These are phyloP conservation scores for Penicillium tannophilum DNA, from an alignment of 495 filamentous ascomycete genomes.

Conservation along the genomic window DNA sequence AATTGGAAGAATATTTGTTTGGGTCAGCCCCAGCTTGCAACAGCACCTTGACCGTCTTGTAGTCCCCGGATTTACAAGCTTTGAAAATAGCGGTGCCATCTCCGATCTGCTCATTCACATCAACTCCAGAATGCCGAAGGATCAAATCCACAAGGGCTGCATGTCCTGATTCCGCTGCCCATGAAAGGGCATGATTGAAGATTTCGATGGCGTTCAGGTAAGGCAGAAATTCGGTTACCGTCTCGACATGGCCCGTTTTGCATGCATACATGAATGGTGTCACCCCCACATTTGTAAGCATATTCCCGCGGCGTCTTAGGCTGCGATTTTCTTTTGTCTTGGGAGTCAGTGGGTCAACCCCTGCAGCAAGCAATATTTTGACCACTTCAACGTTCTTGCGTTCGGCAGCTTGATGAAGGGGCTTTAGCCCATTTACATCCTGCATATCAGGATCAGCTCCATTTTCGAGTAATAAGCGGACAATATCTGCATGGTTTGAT, in stretches of 20 bases:
- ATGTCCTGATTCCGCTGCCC: conserved; percentile 16
- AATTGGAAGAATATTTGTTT: too few species aligned
- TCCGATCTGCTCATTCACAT: conserved; percentile 14
- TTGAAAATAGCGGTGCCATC: conserved; percentile 16
- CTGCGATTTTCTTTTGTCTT: conserved; percentile 24
- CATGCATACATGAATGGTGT: conserved; percentile 4
- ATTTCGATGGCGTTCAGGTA: conserved; percentile 9
- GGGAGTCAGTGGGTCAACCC: conserved; percentile 26
- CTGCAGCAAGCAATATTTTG: conserved; percentile 27
- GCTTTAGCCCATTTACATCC: conserved; percentile 21
- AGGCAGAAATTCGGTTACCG: conserved; percentile 23
- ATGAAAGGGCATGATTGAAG: conserved; percentile 14
- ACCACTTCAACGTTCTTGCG: conserved; percentile 23
- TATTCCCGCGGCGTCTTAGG: conserved; percentile 19
- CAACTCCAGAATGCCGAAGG: conserved; percentile 15
- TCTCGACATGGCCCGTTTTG: conserved; percentile 16
- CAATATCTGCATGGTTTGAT: conserved; percentile 23
- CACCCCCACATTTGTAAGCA: not conserved
- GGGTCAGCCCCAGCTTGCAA: too few species aligned
- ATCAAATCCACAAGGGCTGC: conserved; percentile 11
- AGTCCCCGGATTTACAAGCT: conserved; percentile 16
- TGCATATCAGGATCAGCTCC: conserved; percentile 23
- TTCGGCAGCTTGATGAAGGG: conserved; percentile 32
- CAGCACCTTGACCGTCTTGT: conserved; percentile 14
- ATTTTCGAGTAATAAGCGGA: conserved; percentile 23